Conservation (phyloP, 2,329 filamentous ascomycete species). For the Sporothrix euskadiensis region DNA sequence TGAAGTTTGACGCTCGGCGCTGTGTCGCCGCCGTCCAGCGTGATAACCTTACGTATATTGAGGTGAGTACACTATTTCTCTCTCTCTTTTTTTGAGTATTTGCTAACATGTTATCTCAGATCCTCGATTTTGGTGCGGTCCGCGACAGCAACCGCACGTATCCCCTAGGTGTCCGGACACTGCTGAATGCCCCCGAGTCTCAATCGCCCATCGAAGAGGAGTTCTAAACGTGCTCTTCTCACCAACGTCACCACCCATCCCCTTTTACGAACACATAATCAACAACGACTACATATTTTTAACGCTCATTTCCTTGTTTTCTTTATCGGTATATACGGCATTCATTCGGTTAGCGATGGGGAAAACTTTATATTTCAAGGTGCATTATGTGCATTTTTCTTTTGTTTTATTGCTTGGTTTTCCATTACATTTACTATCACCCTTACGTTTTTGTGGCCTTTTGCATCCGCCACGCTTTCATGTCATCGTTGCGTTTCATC, state of each 20-base stretch:
- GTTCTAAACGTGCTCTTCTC: conserved; percentile 31
- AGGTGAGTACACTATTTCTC: conserved; percentile 60
- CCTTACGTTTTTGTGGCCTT: neutral
- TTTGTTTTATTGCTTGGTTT: neutral
- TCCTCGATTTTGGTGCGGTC: conserved; percentile 93
- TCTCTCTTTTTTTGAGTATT: conserved; percentile 15
- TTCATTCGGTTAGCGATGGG: conserved; percentile 20
- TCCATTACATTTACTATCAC: neutral
- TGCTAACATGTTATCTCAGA: conserved; percentile 57
- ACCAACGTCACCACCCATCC: neutral
- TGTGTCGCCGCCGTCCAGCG: conserved; percentile 97
- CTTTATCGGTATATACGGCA: conserved; percentile 9
- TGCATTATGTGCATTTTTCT: neutral
- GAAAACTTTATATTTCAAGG: neutral
- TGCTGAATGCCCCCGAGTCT: conserved; percentile 61
- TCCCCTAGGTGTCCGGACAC: conserved; percentile 75
- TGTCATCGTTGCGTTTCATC: neutral
- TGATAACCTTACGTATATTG: conserved; percentile 88
- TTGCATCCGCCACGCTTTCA: neutral
- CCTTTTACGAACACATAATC: neutral
- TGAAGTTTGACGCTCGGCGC: conserved; percentile 92
- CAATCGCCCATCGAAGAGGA: conserved; percentile 53
- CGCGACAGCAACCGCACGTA: conserved; percentile 80
- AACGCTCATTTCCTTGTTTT: neutral
- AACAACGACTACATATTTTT: neutral